A percentile compares a stretch with the other conserved stretches of the same genome.
Evolutionary conservation across 805 yeast genomes (phyloP).

Genomic region (Millerago galiae): DNA sequence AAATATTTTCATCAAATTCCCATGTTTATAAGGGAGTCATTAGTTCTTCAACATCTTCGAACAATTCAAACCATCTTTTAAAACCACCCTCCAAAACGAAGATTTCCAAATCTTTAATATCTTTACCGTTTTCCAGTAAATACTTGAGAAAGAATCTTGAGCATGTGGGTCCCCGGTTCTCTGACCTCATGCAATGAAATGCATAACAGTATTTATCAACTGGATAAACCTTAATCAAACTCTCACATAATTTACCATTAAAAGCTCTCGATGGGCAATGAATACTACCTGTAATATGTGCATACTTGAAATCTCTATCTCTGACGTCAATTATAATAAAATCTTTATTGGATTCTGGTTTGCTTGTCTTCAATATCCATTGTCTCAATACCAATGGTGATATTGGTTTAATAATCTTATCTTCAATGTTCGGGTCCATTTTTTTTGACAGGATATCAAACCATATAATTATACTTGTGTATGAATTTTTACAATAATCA

Average conservation of each 20-base stretch:
- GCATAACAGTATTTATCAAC: conserved; percentile 4
- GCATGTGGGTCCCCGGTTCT: conserved; percentile 18
- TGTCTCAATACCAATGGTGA: not conserved
- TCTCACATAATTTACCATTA: not conserved
- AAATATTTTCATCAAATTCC: too few relatives aligned
- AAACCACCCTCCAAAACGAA: conserved; percentile 19
- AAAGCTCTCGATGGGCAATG: conserved; percentile 13
- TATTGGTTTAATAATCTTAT: not conserved
- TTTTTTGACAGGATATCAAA: not conserved
- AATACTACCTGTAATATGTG: conserved; percentile 7
- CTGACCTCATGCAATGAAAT: conserved; percentile 23
- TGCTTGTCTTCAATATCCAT: conserved; percentile 8
- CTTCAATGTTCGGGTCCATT: too few relatives aligned
- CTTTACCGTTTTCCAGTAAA: not conserved
- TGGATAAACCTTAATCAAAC: conserved; percentile 5
- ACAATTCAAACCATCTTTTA: conserved; percentile 17
- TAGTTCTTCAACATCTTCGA: conserved; percentile 10
- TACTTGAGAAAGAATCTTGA: conserved; percentile 9
- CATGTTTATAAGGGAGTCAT: conserved; percentile 2
- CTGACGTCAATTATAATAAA: conserved; percentile 18
- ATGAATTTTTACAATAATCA: too few relatives aligned
- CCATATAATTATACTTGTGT: not conserved
- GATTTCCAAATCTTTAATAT: conserved; percentile 8
- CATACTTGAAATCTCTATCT: conserved; percentile 13
- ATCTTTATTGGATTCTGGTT: not conserved